Conservation (phyloP, 2,329 filamentous ascomycete species). For the Botrytis byssoidea region DNA sequence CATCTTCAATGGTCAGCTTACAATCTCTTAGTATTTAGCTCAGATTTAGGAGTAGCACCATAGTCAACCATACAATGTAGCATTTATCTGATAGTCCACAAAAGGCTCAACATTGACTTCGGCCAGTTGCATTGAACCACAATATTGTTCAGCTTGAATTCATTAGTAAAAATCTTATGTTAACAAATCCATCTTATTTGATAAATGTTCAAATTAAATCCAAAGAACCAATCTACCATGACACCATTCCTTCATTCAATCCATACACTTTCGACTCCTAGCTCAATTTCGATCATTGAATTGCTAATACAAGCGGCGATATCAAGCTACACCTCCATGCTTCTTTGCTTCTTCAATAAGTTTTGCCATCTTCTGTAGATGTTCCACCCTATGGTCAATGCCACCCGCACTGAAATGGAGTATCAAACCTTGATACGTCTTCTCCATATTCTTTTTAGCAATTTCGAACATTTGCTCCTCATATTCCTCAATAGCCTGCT, state of each 20-base stretch:
- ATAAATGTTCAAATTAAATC: neutral
- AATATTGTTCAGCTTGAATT: neutral
- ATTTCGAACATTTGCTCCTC: constrained; percentile 30
- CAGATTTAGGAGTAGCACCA: neutral
- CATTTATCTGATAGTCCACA: neutral
- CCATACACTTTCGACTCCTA: neutral
- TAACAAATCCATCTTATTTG: neutral
- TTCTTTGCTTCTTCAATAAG: neutral
- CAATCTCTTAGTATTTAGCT: neutral
- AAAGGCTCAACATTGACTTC: neutral
- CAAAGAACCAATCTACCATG: neutral
- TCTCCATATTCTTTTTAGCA: constrained; percentile 27
- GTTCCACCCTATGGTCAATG: constrained; percentile 6
- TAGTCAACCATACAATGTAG: neutral
- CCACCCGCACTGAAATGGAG: constrained; percentile 30
- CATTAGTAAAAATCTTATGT: too few relatives aligned
- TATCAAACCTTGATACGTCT: constrained; percentile 27
- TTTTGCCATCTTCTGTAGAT: neutral
- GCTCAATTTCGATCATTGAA: neutral
- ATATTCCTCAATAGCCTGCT: constrained; percentile 27
- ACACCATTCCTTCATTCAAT: neutral
- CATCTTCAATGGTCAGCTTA: neutral
- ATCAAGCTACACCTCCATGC: neutral
- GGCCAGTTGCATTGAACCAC: neutral
- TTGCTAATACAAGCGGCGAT: neutral